Conservation (phyloP, 192 early-diverging fungal species). For the Polychytrium aggregatum region DNA sequence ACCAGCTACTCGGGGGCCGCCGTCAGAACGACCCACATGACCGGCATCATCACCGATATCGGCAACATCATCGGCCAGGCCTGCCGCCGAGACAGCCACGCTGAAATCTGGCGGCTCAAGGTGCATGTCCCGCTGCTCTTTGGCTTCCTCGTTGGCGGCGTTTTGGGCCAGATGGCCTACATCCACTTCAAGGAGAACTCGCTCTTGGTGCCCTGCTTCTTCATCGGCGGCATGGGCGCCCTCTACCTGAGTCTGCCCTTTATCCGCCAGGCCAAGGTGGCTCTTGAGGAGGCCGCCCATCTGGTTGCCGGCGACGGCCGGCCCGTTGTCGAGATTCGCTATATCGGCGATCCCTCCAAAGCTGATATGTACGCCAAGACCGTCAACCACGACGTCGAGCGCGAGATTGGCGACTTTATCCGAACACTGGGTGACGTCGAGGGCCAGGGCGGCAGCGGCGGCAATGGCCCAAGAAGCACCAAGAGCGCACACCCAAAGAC, state of each 20-base stretch:
- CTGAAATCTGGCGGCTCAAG: conserved; percentile 41
- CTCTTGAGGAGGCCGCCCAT: conserved; percentile 10
- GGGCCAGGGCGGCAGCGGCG: no score
- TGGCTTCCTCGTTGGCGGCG: conserved; percentile 31
- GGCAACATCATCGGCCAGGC: conserved; percentile 48
- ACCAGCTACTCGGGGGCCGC: conserved; percentile 42
- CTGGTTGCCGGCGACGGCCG: conserved; percentile 6
- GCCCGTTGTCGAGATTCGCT: conserved; percentile 18
- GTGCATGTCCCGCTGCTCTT: conserved; percentile 37
- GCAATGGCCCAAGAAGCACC: no score
- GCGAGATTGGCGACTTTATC: conserved; percentile 26
- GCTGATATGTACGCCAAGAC: conserved; percentile 14
- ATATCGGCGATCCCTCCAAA: conserved; percentile 19
- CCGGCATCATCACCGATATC: conserved; percentile 44
- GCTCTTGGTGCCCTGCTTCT: conserved; percentile 30
- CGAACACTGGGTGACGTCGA: no score
- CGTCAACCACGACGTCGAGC: conserved; percentile 10
- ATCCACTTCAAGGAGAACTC: conserved; percentile 15
- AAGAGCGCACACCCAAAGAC: no score
- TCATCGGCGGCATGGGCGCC: conserved; percentile 26
- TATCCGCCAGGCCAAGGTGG: conserved; percentile 26
- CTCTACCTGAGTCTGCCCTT: conserved; percentile 34
- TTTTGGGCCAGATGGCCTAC: conserved; percentile 24
- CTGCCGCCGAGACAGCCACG: conserved; percentile 28
- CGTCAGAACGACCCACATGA: conserved; percentile 48